Conservation (phyloP, 768 basidiomycete genomes). For the Pleurotus tuber-regium region DNA sequence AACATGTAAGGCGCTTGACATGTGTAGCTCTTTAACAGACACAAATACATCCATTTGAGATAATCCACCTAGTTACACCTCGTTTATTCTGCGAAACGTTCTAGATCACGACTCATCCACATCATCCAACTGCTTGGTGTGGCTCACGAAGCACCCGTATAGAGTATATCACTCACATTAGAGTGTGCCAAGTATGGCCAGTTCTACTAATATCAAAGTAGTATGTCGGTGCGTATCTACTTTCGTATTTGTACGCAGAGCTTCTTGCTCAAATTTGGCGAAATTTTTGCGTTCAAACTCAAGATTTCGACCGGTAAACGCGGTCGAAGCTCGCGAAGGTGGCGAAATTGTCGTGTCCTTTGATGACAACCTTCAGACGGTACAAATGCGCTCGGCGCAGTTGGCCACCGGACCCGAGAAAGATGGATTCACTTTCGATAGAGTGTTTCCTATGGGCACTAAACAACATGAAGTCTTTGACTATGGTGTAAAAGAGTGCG, state of each 20-base stretch:
- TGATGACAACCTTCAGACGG: constrained; percentile 82
- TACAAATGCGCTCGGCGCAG: constrained; percentile 71
- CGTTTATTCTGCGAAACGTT: no score
- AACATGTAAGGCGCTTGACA: not conserved
- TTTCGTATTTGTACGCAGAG: constrained; percentile 3
- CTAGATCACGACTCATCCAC: no score
- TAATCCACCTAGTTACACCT: no score
- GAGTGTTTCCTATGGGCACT: constrained; percentile 91
- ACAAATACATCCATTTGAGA: no score
- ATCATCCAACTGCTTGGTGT: no score
- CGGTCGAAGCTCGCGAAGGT: constrained; percentile 85
- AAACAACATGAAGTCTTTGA: constrained; percentile 95
- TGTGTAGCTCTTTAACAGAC: constrained; percentile 9
- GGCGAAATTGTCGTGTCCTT: constrained; percentile 89
- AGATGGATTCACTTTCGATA: constrained; percentile 97
- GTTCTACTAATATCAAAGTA: constrained; percentile 94
- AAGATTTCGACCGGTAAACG: constrained; percentile 94
- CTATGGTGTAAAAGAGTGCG: constrained; percentile 96
- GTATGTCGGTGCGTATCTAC: constrained; percentile 85
- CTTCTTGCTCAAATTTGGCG: constrained; percentile 6
- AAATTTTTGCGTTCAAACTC: constrained; percentile 14
- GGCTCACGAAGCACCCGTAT: no score
- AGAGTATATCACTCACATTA: not conserved
- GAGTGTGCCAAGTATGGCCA: constrained; percentile 48
- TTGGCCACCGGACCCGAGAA: constrained; percentile 83